Evolutionary conservation across 129 eudicot species (phyloP).

Genomic region (Tagetes patula): DNA sequence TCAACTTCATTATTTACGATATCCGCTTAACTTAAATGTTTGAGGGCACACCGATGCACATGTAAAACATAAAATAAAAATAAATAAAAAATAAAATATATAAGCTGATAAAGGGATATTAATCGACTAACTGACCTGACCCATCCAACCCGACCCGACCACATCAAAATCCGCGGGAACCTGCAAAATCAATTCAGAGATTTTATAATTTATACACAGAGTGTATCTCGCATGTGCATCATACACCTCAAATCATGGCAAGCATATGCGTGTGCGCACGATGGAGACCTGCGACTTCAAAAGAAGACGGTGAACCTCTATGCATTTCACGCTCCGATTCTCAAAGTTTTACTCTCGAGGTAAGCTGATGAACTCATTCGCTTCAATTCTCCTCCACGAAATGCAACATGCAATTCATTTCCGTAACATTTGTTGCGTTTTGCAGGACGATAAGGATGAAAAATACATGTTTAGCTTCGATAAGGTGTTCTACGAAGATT

Average conservation of each 20-base stretch:
- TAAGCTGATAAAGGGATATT: no score
- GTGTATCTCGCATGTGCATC: neutral
- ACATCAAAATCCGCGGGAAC: no score
- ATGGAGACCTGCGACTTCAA: conserved; percentile 63
- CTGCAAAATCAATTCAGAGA: no score
- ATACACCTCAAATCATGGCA: conserved; percentile 41
- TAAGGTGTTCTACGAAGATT: conserved; percentile 76
- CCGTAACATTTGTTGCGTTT: conserved; percentile 7
- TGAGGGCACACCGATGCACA: no score
- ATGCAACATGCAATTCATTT: conserved; percentile 2
- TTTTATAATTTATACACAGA: neutral
- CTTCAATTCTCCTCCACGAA: neutral
- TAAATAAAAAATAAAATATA: no score
- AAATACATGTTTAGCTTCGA: conserved; percentile 63
- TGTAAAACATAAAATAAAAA: no score
- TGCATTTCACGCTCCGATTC: conserved; percentile 58
- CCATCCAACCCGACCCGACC: no score
- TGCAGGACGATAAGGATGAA: conserved; percentile 81
- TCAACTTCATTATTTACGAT: no score
- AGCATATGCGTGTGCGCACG: conserved; percentile 66
- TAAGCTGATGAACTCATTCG: conserved; percentile 24
- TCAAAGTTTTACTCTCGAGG: conserved; percentile 71
- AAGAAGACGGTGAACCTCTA: conserved; percentile 49
- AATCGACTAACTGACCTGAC: no score
- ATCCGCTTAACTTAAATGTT: no score